A percentile compares a stretch with the other conserved stretches of the same genome.
Evolutionary conservation across 805 yeast genomes (phyloP).

Genomic region (Yarrowia alimentaria): DNA sequence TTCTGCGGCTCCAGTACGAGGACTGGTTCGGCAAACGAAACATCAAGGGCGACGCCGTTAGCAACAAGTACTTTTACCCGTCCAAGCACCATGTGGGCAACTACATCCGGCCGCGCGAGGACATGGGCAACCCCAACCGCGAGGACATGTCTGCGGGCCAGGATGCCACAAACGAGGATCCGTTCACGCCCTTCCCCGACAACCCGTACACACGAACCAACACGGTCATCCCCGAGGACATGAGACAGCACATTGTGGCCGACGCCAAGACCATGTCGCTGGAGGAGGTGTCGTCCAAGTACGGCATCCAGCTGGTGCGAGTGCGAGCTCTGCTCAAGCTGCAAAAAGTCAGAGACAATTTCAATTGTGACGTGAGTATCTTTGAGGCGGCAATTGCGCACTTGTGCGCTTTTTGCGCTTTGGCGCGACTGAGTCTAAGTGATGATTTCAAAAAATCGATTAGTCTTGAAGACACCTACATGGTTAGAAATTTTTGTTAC

Average conservation of each 20-base stretch:
- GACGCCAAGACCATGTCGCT: slow-evolving; percentile 57
- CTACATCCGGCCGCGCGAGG: slow-evolving; percentile 1
- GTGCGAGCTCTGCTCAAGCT: slow-evolving; percentile 83
- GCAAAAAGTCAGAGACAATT: slow-evolving; percentile 59
- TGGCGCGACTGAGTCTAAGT: too few species aligned
- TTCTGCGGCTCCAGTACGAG: slow-evolving; percentile 14
- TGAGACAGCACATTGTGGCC: slow-evolving; percentile 63
- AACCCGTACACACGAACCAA: slow-evolving; percentile 72
- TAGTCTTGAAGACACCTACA: slow-evolving; percentile 72
- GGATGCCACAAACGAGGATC: slow-evolving; percentile 17
- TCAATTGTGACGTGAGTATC: slow-evolving; percentile 57
- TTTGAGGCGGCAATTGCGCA: slow-evolving; percentile 49
- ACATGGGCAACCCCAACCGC: slow-evolving; percentile 4
- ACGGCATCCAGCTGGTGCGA: slow-evolving; percentile 79
- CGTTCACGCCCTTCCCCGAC: slow-evolving; percentile 71
- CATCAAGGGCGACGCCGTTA: slow-evolving; percentile 21
- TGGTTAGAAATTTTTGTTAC: slow-evolving; percentile 49
- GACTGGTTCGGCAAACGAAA: slow-evolving; percentile 23
- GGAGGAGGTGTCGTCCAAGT: slow-evolving; percentile 73
- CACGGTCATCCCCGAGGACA: slow-evolving; percentile 53
- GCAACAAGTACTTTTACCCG: slow-evolving; percentile 20
- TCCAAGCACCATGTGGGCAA: slow-evolving; percentile 15
- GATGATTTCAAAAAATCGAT: slow-evolving; percentile 50
- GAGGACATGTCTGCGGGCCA: slow-evolving; percentile 11
- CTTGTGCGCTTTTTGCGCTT: too few species aligned